These are phyloP conservation scores for Solanum phureja DNA, from an alignment of 257 asterid genomes.

Conservation along the genomic window DNA sequence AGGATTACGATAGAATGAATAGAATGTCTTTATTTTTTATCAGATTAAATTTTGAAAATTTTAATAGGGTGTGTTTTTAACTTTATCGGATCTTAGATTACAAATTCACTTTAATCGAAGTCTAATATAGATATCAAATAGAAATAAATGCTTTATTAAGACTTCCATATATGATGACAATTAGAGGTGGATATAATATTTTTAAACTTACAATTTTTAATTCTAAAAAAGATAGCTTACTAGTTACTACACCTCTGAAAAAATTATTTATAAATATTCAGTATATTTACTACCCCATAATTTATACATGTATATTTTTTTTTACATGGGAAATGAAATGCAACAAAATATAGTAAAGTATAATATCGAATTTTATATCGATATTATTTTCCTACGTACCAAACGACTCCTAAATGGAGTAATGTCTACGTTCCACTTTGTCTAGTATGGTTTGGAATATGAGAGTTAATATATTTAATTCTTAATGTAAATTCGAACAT, in stretches of 20 bases:
- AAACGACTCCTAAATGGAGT: not conserved
- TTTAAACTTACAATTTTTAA: not conserved
- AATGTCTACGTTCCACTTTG: not conserved
- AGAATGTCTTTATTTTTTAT: not conserved
- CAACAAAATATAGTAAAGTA: not conserved
- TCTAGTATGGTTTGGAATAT: too few species aligned
- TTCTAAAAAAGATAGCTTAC: not conserved
- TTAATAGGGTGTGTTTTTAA: rapidly evolving
- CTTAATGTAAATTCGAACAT: too few species aligned
- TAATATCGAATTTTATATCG: not conserved
- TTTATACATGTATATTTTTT: too few species aligned
- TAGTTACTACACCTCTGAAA: not conserved
- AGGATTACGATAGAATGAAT: not conserved
- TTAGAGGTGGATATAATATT: not conserved
- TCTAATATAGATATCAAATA: not conserved
- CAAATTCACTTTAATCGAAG: not conserved
- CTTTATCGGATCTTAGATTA: rapidly evolving
- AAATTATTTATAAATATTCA: too few species aligned
- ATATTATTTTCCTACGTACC: not conserved
- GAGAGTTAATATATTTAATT: too few species aligned
- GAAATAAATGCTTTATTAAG: not conserved
- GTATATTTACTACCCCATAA: not conserved
- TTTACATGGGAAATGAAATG: not conserved
- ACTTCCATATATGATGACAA: not conserved
- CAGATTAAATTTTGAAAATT: too few species aligned